These are phyloP conservation scores for Sporothrix brasiliensis DNA, from an alignment of 2,329 filamentous ascomycete genomes.

Conservation along the genomic window DNA sequence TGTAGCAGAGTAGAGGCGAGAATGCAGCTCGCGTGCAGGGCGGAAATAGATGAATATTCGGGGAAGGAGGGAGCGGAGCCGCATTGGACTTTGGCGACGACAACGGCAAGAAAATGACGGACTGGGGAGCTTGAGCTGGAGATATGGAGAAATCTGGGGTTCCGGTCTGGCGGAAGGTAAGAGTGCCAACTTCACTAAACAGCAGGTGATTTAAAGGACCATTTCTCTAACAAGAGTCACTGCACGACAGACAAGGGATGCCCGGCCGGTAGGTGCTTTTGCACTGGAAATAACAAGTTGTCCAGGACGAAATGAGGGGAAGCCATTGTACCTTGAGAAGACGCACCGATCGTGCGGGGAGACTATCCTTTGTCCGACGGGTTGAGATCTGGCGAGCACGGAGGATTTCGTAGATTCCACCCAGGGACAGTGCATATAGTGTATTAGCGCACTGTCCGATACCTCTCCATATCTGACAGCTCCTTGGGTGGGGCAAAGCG, in stretches of 20 bases:
- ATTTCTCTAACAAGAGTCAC: too few species aligned
- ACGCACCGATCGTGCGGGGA: constrained; percentile 16
- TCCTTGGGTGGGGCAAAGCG: not conserved
- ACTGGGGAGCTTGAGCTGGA: too few species aligned
- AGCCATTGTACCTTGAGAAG: not conserved
- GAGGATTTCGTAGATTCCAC: not conserved
- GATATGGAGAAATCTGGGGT: too few species aligned
- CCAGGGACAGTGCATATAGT: not conserved
- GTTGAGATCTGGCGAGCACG: not conserved
- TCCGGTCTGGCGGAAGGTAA: too few species aligned
- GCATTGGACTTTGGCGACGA: not conserved
- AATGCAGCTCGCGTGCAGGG: not conserved
- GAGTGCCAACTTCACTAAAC: too few species aligned
- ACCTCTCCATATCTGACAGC: constrained; percentile 10
- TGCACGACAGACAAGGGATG: too few species aligned
- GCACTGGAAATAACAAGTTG: not conserved
- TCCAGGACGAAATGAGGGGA: not conserved
- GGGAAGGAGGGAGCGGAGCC: constrained; percentile 6
- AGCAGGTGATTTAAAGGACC: too few species aligned
- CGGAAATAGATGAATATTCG: not conserved
- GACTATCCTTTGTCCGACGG: constrained; percentile 10
- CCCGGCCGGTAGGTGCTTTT: too few species aligned
- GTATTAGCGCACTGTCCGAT: not conserved
- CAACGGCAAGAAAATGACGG: not conserved
- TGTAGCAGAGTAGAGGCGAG: not conserved